Evolutionary conservation across 495 filamentous ascomycete species (phyloP), one percentile per base, ranked within the genome.

Genomic region (Eremomyces bilateralis): DNA sequence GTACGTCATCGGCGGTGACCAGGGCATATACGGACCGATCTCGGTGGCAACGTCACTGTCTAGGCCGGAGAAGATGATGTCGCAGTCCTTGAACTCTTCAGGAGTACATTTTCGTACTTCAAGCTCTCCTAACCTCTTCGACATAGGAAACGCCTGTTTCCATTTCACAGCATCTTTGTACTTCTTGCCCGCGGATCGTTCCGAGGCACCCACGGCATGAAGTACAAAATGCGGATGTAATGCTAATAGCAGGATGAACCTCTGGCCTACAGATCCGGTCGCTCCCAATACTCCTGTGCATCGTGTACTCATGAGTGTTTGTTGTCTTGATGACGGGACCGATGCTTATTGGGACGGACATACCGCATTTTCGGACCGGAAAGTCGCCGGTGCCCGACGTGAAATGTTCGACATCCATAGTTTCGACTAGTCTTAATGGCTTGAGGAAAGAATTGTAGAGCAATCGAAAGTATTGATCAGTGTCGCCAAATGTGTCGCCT

Each of bases 1-100:
- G 33, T 38, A 16, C 10, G 36, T 8, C 17, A 12, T 27, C 13
- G 13, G 24, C n/a, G 13, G 29, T 12, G 21, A n/a, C 2, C 29
- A 11, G 8, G 1, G 3, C 11, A 36, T 33, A 19, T 16, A 34
- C 49, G 19, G 42, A 57, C 56, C 56, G 18, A 57, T 46, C 15
- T 59, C 57, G 8, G 50, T 52, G 20, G 57, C 57, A 17, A 58
- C 50, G 50, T 59, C 57, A 33, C 55, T 56, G 35, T 58, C 57
- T 33, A 61, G 41, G 8, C 57, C 57, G 15, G 48, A 55, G 38
- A 59, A 61, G 6, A 59, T 38, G 18, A 61, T 31, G 39, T 59
- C 57, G 34, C 57, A 59, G 22, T 53, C 54, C 21, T 42, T 37
- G 36, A 56, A 60, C 20, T 57, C 44, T 15, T 57, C 49, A 1